phyloP scores from a whole-genome alignment of 768 basidiomycete genomes.

The Cyclocybe cylindracea region DNA sequence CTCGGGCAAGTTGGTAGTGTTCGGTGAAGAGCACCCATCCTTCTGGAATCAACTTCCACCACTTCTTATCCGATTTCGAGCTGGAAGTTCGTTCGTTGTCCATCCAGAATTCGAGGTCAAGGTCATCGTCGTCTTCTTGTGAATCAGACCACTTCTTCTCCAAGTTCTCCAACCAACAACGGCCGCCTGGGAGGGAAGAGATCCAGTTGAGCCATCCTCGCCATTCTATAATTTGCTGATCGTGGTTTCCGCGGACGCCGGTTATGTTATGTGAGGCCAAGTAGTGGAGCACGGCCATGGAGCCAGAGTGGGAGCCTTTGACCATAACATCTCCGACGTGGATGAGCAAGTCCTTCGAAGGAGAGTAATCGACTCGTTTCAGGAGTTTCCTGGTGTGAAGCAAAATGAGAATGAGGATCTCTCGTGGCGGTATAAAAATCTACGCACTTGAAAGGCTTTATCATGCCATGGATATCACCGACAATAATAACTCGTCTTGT shows the following conservation, averaged over 20 bases:
- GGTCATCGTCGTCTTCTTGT: constrained; percentile 7
- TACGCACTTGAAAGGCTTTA: constrained; percentile 62
- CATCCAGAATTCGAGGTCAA: constrained; percentile 16
- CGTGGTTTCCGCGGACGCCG: constrained; percentile 94
- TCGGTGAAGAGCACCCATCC: constrained; percentile 75
- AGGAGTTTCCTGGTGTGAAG: constrained; percentile 50
- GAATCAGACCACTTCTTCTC: constrained; percentile 44
- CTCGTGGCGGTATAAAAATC: neutral
- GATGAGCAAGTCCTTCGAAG: constrained; percentile 65
- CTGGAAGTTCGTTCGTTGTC: constrained; percentile 14
- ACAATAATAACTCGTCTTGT: constrained; percentile 67
- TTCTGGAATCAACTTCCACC: constrained; percentile 57
- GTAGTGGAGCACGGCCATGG: constrained; percentile 62
- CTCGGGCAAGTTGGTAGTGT: constrained; percentile 75
- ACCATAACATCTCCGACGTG: constrained; percentile 84
- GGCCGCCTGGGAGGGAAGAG: constrained; percentile 39
- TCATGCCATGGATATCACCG: constrained; percentile 90
- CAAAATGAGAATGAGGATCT: neutral
- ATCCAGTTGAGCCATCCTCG: constrained; percentile 86
- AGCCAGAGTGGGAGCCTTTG: constrained; percentile 64
- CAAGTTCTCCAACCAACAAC: constrained; percentile 56
- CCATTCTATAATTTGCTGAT: constrained; percentile 92
- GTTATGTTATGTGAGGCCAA: constrained; percentile 63
- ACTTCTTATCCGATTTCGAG: constrained; percentile 28
- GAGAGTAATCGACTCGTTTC: constrained; percentile 57